Percentiles rank a stretch among this genome's conserved stretches.
Evolutionary conservation across 352 stramenopile species (phyloP).

Genomic region (Pythium volutum): DNA sequence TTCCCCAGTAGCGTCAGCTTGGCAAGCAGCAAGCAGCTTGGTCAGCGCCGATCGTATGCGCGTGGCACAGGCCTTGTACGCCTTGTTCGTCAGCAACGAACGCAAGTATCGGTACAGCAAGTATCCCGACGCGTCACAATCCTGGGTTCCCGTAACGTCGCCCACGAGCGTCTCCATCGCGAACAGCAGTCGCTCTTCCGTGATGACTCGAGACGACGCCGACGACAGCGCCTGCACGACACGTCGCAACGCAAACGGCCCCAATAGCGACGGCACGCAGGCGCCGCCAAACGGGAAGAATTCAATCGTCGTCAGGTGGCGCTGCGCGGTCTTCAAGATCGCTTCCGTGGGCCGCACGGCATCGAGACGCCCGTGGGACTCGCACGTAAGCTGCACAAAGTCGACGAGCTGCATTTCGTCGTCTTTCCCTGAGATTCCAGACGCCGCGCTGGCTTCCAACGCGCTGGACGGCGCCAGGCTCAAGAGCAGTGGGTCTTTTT

Average conservation of each 20-base stretch:
- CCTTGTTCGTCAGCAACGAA: slow-evolving; percentile 46
- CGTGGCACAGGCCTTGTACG: slow-evolving; percentile 33
- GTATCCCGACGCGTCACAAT: slow-evolving; percentile 22
- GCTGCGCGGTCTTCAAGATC: slow-evolving; percentile 38
- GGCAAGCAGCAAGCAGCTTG: slow-evolving; percentile 24
- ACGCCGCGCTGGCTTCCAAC: background rate
- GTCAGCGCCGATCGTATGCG: slow-evolving; percentile 27
- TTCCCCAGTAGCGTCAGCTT: no score
- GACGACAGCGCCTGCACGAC: slow-evolving; percentile 42
- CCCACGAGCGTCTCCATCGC: slow-evolving; percentile 55
- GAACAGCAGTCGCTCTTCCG: slow-evolving; percentile 51
- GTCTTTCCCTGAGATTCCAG: background rate
- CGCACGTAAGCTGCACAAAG: slow-evolving; percentile 18
- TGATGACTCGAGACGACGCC: slow-evolving; percentile 35
- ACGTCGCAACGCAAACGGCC: slow-evolving; percentile 57
- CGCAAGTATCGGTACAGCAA: slow-evolving; percentile 52
- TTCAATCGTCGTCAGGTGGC: slow-evolving; percentile 45
- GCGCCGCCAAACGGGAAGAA: slow-evolving; percentile 41
- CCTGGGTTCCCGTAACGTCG: background rate
- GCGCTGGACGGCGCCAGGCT: background rate
- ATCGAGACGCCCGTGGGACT: slow-evolving; percentile 13
- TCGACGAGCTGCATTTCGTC: slow-evolving; percentile 19
- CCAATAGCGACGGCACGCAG: slow-evolving; percentile 32
- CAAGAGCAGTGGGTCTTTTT: slow-evolving; percentile 23
- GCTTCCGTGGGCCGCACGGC: slow-evolving; percentile 8